A percentile compares a stretch with the other conserved stretches of the same genome.
Conservation (phyloP, 169 alveolate genomes). For the Condylostoma magnum region DNA sequence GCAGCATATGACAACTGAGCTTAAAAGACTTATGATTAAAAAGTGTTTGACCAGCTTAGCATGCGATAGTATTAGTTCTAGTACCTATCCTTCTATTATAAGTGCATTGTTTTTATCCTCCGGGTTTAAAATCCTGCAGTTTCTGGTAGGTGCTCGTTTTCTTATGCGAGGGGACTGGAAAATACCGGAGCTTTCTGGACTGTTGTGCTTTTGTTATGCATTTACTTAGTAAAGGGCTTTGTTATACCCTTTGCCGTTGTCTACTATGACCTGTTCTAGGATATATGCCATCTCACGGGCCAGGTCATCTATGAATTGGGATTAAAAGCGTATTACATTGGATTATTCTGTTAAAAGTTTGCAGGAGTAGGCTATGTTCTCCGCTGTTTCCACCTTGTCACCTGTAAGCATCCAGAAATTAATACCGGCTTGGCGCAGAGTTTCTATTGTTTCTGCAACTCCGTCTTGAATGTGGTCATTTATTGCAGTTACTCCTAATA, state of each 20-base stretch:
- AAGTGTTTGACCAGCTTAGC: neutral
- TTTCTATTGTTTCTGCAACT: conserved; percentile 79
- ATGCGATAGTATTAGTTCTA: neutral
- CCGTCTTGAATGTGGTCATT: conserved; percentile 89
- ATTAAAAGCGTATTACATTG: no score
- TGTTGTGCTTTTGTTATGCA: neutral
- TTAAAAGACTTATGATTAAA: neutral
- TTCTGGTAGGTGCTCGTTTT: no score
- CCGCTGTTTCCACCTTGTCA: conserved; percentile 84
- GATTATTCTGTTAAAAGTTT: conserved; percentile 52
- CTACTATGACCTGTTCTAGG: neutral
- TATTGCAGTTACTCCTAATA: conserved; percentile 93
- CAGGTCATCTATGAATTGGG: no score
- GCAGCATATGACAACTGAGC: conserved; percentile 90
- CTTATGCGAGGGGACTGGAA: neutral
- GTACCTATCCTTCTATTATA: conserved; percentile 8
- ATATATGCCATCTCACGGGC: no score
- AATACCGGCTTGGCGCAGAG: conserved; percentile 77
- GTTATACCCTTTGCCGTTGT: neutral
- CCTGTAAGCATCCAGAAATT: conserved; percentile 90
- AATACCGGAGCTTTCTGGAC: neutral
- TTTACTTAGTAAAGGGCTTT: neutral
- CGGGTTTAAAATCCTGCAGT: neutral
- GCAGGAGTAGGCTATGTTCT: conserved; percentile 78
- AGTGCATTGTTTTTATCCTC: neutral